Conservation (phyloP, 257 asterid species). For the Solanum etuberosum region DNA sequence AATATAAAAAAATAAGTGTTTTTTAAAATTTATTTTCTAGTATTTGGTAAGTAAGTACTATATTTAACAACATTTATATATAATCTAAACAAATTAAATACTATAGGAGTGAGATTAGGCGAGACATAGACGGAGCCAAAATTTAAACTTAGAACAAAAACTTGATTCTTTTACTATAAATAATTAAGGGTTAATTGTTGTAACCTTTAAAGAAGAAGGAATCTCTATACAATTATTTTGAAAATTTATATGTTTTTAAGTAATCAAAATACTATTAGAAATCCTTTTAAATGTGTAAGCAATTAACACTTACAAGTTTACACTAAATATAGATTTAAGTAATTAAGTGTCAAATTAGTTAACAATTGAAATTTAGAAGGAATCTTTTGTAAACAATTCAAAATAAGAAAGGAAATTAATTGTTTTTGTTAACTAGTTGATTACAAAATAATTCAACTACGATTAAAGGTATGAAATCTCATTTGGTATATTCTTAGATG, state of each 20-base stretch:
- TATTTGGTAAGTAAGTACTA: background rate
- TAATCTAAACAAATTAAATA: background rate
- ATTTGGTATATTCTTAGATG: background rate
- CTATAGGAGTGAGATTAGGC: background rate
- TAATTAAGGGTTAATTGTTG: background rate
- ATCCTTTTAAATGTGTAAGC: background rate
- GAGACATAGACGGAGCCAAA: accelerated
- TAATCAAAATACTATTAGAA: background rate
- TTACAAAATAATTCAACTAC: background rate
- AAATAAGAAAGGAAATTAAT: background rate
- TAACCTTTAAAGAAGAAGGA: background rate
- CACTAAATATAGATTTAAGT: too few relatives aligned
- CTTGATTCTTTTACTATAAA: background rate
- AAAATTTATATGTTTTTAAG: background rate
- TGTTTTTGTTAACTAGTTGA: background rate
- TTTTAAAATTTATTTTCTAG: background rate
- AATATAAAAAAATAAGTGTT: background rate
- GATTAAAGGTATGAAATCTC: background rate
- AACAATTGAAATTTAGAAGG: background rate
- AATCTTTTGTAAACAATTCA: background rate
- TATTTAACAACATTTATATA: background rate
- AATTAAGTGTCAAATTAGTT: background rate
- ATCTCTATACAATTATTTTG: background rate
- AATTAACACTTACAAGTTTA: background rate
- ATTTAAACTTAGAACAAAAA: background rate